These are phyloP conservation scores for Triadica sebifera DNA, from an alignment of 345 rosid species.

Conservation along the genomic window DNA sequence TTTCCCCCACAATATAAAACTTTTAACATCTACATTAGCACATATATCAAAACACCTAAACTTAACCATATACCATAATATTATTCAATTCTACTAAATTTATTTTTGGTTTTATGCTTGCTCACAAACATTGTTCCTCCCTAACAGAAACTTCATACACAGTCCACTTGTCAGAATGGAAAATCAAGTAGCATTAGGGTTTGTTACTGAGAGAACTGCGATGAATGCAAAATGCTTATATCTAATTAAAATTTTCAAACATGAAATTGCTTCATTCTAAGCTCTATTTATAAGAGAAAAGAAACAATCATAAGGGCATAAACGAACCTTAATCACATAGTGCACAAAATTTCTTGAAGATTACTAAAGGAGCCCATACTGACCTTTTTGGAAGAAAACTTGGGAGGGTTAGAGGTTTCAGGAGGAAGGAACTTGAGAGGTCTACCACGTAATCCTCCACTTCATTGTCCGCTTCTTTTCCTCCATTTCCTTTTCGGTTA, in stretches of 20 bases:
- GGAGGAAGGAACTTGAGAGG: constrained; percentile 68
- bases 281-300: not conserved
- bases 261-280: not conserved
- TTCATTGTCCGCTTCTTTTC: constrained; percentile 23
- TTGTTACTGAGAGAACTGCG: not conserved
- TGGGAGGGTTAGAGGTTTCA: constrained; percentile 41
- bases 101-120: not conserved
- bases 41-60: not conserved
- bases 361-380: not conserved
- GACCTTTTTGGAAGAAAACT: constrained; percentile 44
- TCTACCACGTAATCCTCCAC: constrained; percentile 91
- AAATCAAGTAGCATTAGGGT: not conserved
- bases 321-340: not conserved
- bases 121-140: not conserved
- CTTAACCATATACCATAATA: not conserved
- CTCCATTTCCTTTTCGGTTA: not conserved
- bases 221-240: not conserved
- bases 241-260: not conserved
- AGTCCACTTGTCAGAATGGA: not conserved
- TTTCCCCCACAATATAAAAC: too few species aligned
- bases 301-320: not conserved
- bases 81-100: not conserved
- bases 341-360: not conserved
- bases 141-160: not conserved
- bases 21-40: too few species aligned